Base-by-base conservation (phyloP, 495 filamentous ascomycete species). In the Tetracladium setigerum region DNA sequence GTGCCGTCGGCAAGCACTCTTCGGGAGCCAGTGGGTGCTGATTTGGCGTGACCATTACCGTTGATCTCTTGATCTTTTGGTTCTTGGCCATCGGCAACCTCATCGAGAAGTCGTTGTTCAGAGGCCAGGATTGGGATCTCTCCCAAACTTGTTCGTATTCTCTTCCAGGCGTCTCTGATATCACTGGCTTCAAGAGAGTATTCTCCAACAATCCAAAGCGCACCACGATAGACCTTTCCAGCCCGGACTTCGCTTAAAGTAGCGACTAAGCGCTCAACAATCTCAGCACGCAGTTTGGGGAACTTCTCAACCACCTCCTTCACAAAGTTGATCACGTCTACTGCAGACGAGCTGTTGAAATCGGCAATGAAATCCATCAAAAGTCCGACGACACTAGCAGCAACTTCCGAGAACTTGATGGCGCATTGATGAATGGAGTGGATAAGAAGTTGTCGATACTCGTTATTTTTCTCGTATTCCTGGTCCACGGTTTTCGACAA, bases 311-410 rank as follows among this genome's bases (percentile, higher is more conserved):
- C 94, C 6, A 99, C 94, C 60, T 99, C 94, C 66, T 99, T 99
- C 38, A 97, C 90, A 54, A 99, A 99, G 15, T 86, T 85, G 57
- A 99, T 96, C 10, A 99, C 90, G 68, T 99, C 94, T 22, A 99
- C 87, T 1, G 94, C 92, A 2, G 90, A 95, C 36, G 88, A 84
- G 59, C 89, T 95, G 74, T 92, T 97, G 66, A 96, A 96, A 63
- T 99, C 94, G 45, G 86, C 88, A 62, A 99, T 97, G 61, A 97
- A 96, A 60, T 99, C 92, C 90, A 99, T 99, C n/a, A 99, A 70
- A 7, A 95, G 74, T 47, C 88, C 94, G 46, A 99, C 94, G 38
- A 97, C 94, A 61, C 87, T 95, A 32, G 91, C 87, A 40, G 94
- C 94, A 43, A 97, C 88, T 65, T 97, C 94, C 4, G 94, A 96